Conservation (phyloP, 345 rosid genomes). For the Syzygium jambos region DNA sequence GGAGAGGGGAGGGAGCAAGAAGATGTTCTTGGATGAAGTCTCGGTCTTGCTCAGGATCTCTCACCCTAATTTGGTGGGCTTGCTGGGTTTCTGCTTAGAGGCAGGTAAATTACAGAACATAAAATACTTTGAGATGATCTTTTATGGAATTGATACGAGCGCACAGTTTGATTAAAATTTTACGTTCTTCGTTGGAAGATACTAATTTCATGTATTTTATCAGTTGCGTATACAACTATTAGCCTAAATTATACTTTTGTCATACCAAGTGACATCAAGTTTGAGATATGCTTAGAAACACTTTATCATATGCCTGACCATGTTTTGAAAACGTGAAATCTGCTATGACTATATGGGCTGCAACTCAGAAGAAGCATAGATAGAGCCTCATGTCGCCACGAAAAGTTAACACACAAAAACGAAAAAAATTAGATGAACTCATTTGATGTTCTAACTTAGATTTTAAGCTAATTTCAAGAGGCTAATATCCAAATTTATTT, state of each 20-base stretch:
- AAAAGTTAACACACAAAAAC: too few relatives aligned
- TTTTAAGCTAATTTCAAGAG: neutral
- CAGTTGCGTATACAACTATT: neutral
- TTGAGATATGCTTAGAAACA: neutral
- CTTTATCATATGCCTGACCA: neutral
- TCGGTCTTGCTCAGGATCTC: conserved; percentile 39
- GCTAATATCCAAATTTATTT: neutral
- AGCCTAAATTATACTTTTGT: neutral
- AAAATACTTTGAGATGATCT: neutral
- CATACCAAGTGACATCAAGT: neutral
- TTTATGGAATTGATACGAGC: neutral
- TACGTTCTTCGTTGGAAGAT: neutral
- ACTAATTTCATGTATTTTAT: neutral
- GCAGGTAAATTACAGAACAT: conserved; percentile 15
- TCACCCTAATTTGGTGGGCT: conserved; percentile 40
- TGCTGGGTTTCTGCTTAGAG: conserved; percentile 41
- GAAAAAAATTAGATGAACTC: too few relatives aligned
- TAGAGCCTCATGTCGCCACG: too few relatives aligned
- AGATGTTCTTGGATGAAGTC: conserved; percentile 45
- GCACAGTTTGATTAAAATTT: neutral
- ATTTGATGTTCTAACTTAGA: neutral
- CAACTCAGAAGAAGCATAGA: too few relatives aligned
- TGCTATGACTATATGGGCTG: neutral
- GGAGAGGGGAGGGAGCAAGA: conserved; percentile 37
- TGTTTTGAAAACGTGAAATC: neutral